phyloP scores from a whole-genome alignment of 768 basidiomycete species.

The Podaxis carcinomalis region DNA sequence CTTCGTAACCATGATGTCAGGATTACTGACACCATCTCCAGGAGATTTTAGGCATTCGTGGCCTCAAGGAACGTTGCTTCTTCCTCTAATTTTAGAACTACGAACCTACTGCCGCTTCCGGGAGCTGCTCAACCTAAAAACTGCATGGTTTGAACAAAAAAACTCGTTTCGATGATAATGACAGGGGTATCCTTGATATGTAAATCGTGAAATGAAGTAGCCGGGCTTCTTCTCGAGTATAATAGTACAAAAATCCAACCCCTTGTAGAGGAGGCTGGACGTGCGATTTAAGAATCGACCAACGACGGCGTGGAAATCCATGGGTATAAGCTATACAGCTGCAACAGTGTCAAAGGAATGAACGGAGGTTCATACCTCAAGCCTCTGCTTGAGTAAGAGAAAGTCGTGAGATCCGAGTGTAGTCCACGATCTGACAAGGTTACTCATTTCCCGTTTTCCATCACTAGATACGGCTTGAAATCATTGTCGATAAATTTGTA shows the following conservation, averaged over 20 bases:
- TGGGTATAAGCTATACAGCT: not conserved
- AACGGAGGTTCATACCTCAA: constrained; percentile 41
- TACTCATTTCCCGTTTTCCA: constrained; percentile 53
- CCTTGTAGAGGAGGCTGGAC: not conserved
- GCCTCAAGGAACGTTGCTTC: constrained; percentile 78
- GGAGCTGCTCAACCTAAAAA: not conserved
- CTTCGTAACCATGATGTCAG: too few species aligned
- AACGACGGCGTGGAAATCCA: not conserved
- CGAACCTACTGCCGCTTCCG: not conserved
- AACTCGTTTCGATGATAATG: not conserved
- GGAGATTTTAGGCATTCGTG: constrained; percentile 78
- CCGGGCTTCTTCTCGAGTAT: not conserved
- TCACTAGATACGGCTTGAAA: constrained; percentile 29
- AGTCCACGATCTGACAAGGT: constrained; percentile 44
- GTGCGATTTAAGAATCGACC: not conserved
- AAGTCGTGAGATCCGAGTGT: constrained; percentile 48
- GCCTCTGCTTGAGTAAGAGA: constrained; percentile 45
- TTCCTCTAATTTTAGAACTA: constrained; percentile 43
- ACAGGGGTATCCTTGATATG: constrained; percentile 12
- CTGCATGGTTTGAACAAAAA: not conserved
- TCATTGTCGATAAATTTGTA: not conserved
- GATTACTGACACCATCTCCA: constrained; percentile 23
- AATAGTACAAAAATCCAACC: not conserved
- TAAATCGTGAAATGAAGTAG: constrained; percentile 1
- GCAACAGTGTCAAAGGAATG: not conserved